Percentiles rank a stretch among this genome's conserved stretches.
phyloP scores from a whole-genome alignment of 1,284 basidiomycete species.

The Fomitopsis palustris region DNA sequence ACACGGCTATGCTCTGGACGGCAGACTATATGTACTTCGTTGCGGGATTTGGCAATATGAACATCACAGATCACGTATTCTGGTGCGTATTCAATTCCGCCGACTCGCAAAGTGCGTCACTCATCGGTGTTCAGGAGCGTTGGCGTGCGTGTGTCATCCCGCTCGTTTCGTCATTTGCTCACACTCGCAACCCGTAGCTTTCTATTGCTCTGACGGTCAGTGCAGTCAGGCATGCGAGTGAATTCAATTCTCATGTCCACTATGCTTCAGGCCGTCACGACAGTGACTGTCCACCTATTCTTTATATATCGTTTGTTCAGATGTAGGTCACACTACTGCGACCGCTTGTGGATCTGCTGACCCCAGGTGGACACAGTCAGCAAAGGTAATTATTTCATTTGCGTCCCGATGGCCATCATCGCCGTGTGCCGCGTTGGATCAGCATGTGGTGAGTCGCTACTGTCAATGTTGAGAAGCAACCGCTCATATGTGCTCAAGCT shows the following conservation, averaged over 20 bases:
- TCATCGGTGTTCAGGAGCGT: constrained; percentile 3
- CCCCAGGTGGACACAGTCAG: constrained; percentile 9
- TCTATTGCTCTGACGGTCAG: constrained; percentile 18
- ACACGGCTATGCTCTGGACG: constrained; percentile 19
- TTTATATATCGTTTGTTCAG: constrained; percentile 19
- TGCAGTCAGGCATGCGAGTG: background rate
- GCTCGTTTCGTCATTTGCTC: background rate
- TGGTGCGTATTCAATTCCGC: constrained; percentile 7
- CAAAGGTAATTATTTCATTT: constrained; percentile 22
- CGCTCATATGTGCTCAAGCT: background rate
- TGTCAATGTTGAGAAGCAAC: no score
- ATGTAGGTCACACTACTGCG: background rate
- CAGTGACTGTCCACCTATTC: constrained; percentile 21
- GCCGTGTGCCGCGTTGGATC: background rate
- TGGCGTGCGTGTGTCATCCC: constrained; percentile 10
- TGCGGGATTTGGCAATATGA: constrained; percentile 15
- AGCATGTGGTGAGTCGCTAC: background rate
- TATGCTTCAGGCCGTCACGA: constrained; percentile 12
- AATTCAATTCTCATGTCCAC: background rate
- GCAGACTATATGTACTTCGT: constrained; percentile 23
- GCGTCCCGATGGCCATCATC: constrained; percentile 13
- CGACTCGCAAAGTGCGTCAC: background rate
- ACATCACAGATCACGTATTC: constrained; percentile 20
- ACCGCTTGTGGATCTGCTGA: background rate
- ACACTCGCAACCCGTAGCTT: constrained; percentile 2